Evolutionary conservation across 305 asterid species (phyloP).

Genomic region (Fraxinus sp.): DNA sequence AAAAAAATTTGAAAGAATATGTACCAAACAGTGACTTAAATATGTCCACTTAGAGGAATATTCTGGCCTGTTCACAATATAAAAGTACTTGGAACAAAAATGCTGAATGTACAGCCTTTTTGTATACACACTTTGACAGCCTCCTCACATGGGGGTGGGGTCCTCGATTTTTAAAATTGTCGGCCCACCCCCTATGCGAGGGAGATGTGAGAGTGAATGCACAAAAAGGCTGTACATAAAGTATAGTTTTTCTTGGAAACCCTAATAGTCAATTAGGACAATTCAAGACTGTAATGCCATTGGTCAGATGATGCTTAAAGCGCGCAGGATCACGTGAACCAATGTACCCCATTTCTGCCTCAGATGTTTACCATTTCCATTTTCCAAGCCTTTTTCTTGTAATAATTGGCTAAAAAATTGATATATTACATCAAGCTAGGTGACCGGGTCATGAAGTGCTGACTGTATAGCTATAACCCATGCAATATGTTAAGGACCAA

Average conservation of each 20-base stretch:
- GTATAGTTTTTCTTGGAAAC: background rate
- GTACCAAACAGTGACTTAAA: background rate
- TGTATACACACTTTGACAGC: no score
- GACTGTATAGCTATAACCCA: background rate
- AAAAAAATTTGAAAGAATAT: no score
- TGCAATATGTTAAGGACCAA: background rate
- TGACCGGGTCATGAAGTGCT: background rate
- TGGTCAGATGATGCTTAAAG: constrained; percentile 1
- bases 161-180: no score
- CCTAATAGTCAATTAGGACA: background rate
- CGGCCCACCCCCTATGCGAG: no score
- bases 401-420: background rate
- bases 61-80: background rate
- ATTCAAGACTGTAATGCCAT: background rate
- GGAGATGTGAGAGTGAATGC: no score
- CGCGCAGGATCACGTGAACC: constrained; percentile 9
- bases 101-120: no score
- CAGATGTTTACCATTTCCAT: background rate
- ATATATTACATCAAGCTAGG: background rate
- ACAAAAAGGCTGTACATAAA: no score
- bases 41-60: constrained; percentile 1
- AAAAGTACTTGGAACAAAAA: background rate
- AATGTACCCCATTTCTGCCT: background rate
- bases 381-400: background rate
- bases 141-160: no score